Conservation (phyloP, 164 flowering plant genomes). For the Liquidambar formosana region DNA sequence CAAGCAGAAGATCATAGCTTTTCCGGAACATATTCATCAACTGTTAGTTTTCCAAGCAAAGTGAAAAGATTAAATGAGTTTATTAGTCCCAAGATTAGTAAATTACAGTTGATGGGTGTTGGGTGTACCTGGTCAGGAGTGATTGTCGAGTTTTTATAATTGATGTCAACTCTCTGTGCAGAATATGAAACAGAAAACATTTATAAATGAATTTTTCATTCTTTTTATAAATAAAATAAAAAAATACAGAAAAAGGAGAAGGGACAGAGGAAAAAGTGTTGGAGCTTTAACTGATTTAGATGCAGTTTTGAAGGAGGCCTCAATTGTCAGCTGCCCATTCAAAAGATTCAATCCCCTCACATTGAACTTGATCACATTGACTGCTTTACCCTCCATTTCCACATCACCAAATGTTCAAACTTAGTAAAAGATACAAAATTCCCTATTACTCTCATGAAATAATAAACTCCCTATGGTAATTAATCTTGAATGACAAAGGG, state of each 20-base stretch:
- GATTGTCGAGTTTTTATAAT: constrained; percentile 57
- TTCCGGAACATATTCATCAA: constrained; percentile 77
- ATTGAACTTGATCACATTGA: constrained; percentile 62
- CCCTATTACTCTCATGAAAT: not conserved
- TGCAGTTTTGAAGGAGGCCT: constrained; percentile 54
- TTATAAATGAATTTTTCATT: no score
- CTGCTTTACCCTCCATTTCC: constrained; percentile 84
- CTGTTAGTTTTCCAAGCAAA: constrained; percentile 30
- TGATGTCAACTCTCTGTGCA: constrained; percentile 77
- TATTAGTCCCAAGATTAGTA: no score
- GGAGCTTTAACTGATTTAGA: constrained; percentile 42
- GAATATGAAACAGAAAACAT: not conserved
- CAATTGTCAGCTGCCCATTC: constrained; percentile 53
- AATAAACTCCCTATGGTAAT: not conserved
- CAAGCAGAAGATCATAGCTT: constrained; percentile 71
- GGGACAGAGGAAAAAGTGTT: no score
- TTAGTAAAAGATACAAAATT: constrained; percentile 3
- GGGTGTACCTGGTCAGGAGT: constrained; percentile 74
- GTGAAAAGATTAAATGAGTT: no score
- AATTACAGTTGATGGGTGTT: no score
- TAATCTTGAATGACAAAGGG: no score
- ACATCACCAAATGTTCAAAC: constrained; percentile 29
- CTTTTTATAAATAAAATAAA: no score
- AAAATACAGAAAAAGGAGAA: not conserved
- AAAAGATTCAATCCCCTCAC: constrained; percentile 55